Percentiles rank a stretch among this genome's conserved stretches.
Evolutionary conservation across 352 stramenopile species (phyloP).

Genomic region (Globisporangium iwayamae): DNA sequence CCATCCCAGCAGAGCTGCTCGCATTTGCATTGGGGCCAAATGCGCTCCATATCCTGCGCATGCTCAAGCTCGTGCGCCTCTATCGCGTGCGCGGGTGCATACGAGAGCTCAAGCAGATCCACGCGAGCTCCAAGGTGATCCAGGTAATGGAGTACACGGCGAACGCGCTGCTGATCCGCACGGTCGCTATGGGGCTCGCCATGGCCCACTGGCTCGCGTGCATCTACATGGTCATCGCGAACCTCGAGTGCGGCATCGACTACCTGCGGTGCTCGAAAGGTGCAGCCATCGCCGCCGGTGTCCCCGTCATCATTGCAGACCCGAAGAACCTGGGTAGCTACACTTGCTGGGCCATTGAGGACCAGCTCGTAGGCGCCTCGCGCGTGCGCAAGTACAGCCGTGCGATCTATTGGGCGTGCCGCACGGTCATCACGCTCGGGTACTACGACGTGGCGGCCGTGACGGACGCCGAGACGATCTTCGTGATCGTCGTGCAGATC

Average conservation of each 20-base stretch:
- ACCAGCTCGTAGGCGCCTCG: conserved; percentile 47
- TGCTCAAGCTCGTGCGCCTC: conserved; percentile 55
- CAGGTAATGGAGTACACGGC: conserved; percentile 57
- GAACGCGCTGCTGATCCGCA: conserved; percentile 51
- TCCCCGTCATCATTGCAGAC: background rate
- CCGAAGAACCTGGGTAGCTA: conserved; percentile 13
- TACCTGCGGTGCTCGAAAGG: conserved; percentile 48
- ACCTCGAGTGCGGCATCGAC: conserved; percentile 63
- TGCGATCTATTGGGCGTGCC: conserved; percentile 55
- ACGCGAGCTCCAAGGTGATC: conserved; percentile 31
- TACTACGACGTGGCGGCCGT: conserved; percentile 60
- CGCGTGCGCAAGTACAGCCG: conserved; percentile 47
- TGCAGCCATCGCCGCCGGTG: conserved; percentile 13
- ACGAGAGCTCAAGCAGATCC: conserved; percentile 45
- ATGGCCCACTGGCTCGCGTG: conserved; percentile 60
- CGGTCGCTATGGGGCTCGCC: conserved; percentile 37
- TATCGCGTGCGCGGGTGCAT: conserved; percentile 44
- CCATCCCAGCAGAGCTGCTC: conserved; percentile 53
- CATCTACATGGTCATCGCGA: conserved; percentile 59
- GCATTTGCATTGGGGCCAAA: conserved; percentile 37
- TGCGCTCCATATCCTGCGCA: conserved; percentile 47
- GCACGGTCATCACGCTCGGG: conserved; percentile 49
- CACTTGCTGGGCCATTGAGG: conserved; percentile 71
- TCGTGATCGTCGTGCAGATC: conserved; percentile 57
- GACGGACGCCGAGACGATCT: conserved; percentile 51